Base-by-base conservation (phyloP, 495 filamentous ascomycete genomes). In the Filosporella fistucella region DNA sequence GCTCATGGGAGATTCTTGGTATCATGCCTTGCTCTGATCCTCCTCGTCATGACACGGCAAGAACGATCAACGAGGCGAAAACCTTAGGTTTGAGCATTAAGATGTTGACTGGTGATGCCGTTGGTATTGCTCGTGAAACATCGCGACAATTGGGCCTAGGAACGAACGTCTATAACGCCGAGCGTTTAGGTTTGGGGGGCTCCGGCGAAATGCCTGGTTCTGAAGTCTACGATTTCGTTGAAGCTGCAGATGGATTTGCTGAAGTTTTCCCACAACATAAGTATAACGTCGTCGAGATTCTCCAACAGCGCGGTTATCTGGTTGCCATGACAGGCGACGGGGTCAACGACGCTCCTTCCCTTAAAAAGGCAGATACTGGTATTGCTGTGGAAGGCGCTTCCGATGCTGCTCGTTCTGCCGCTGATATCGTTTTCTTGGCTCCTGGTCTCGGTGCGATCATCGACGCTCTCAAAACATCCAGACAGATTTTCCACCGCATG, bases 251-350 rank as follows among this genome's bases (percentile, higher is more conserved):
- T 78, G 90, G 90, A 65, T 95, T 95, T 67, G 86, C 86, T 58
- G 91, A 96, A 68, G 91, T 96, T 33, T 96, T 95, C 76, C 91
- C 91, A 47, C 89, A 96, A 69, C 91, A 96, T 74, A 96, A 96
- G 76, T 95, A 91, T 69, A 90, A 95, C 56, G 91, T 96, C 60
- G 91, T 96, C 55, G 87, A 95, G 68, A 94, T 95, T 71, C 82
- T 96, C 23, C 91, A 96, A 69, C 87, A 95, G 70, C 87, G 91
- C 75, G 91, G 91, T 57, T 91, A 95, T 75, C 75, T 96, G 32
- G 91, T 94, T 67, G 91, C 91, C 58, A 96, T 96, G 91, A 96
- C 91, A 68, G 91, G 91, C 71, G 91, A 96, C 61, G 91, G 91
- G 78, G 91, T 96, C 64, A 96, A 96, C 68, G 91, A 96, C 69